These are phyloP conservation scores for Jaenimonas drosophilae DNA, from an alignment of 208 protist species.

Conservation along the genomic window DNA sequence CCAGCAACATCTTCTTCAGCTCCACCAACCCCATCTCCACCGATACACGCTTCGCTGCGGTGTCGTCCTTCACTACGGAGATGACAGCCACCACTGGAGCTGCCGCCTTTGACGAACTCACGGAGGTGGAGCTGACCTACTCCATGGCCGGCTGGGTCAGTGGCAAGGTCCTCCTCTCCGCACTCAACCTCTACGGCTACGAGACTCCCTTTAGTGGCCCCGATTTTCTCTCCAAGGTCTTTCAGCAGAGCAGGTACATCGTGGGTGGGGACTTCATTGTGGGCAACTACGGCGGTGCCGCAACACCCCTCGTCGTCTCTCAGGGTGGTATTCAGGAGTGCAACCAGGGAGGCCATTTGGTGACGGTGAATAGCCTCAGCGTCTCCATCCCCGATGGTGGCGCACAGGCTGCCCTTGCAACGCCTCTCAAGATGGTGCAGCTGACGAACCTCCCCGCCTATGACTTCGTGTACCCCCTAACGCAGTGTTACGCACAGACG, in stretches of 20 bases:
- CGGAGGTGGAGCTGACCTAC: not conserved
- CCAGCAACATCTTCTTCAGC: not conserved
- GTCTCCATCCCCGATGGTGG: too few relatives aligned
- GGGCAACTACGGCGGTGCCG: too few relatives aligned
- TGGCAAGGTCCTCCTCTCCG: not conserved
- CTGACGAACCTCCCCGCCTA: too few relatives aligned
- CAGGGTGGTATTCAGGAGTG: not conserved
- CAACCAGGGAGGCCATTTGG: constrained; percentile 1
- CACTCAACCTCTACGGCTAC: not conserved
- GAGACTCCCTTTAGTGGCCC: too few relatives aligned
- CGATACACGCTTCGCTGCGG: not conserved
- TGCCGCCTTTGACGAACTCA: too few relatives aligned
- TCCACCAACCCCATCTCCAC: not conserved
- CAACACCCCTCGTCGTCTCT: not conserved
- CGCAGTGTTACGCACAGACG: too few relatives aligned
- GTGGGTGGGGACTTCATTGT: too few relatives aligned
- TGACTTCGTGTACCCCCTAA: too few relatives aligned
- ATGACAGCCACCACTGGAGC: too few relatives aligned
- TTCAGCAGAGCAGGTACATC: too few relatives aligned
- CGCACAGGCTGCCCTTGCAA: too few relatives aligned
- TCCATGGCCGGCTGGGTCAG: not conserved
- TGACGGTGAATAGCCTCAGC: not conserved
- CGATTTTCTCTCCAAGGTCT: not conserved
- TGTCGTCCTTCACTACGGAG: not conserved
- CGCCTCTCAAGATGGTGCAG: too few relatives aligned